These are phyloP conservation scores for Phytophthora rubi DNA, from an alignment of 352 stramenopile species.

Conservation along the genomic window DNA sequence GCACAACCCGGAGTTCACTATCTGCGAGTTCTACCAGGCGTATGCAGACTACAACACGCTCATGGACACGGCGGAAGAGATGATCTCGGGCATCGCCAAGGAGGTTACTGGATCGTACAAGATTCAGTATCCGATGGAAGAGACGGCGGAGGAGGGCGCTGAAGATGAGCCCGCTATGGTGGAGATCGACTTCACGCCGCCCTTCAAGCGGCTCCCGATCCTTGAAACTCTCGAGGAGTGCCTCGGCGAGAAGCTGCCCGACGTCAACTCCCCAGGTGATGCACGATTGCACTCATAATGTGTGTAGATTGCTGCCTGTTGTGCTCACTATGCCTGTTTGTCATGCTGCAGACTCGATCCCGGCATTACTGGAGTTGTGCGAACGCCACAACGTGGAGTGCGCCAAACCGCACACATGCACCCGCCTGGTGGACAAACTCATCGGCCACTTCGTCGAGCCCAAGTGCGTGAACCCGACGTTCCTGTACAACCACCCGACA, in stretches of 20 bases:
- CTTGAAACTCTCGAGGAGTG: constrained; percentile 95
- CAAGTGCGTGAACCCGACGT: constrained; percentile 94
- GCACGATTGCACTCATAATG: neutral
- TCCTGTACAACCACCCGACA: constrained; percentile 98
- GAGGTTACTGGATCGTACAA: constrained; percentile 96
- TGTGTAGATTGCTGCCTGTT: neutral
- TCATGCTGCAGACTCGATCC: constrained; percentile 52
- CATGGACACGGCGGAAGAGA: constrained; percentile 98
- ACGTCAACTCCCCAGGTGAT: constrained; percentile 68
- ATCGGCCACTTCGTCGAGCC: constrained; percentile 98
- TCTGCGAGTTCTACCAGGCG: constrained; percentile 98
- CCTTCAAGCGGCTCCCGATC: constrained; percentile 97
- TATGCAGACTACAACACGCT: constrained; percentile 99
- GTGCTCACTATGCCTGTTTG: constrained; percentile 4
- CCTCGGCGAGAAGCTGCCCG: constrained; percentile 72
- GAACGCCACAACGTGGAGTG: constrained; percentile 92
- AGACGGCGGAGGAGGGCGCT: constrained; percentile 17
- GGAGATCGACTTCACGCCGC: constrained; percentile 98
- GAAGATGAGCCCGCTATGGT: constrained; percentile 45
- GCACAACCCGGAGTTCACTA: constrained; percentile 99
- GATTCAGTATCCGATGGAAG: constrained; percentile 94
- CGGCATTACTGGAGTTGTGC: constrained; percentile 86
- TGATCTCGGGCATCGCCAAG: constrained; percentile 98
- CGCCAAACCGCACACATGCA: constrained; percentile 92
- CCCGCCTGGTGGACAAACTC: constrained; percentile 97